Percentiles rank a stretch among this genome's conserved stretches.
phyloP scores from a whole-genome alignment of 345 rosid species.

The Balakata baccata region DNA sequence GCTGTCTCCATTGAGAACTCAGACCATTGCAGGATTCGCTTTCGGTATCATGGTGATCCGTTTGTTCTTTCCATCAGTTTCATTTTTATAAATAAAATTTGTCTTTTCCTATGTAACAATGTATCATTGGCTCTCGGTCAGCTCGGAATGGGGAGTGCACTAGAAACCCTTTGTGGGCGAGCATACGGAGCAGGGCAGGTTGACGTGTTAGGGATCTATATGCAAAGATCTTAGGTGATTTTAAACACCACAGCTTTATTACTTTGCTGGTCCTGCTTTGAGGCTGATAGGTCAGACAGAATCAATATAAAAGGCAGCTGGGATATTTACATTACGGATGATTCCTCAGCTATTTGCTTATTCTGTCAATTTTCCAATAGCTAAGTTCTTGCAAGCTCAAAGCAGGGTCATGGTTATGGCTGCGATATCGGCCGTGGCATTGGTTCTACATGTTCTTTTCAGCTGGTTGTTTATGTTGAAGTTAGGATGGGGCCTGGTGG shows the following conservation, averaged over 20 bases:
- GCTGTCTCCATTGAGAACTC: slow-evolving; percentile 87
- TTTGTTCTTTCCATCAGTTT: not conserved
- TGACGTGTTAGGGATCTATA: slow-evolving; percentile 80
- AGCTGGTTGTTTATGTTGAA: slow-evolving; percentile 68
- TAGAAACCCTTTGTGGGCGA: slow-evolving; percentile 95
- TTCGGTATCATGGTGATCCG: slow-evolving; percentile 85
- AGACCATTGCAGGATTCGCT: slow-evolving; percentile 86
- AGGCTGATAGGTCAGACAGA: slow-evolving; percentile 63
- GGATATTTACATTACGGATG: slow-evolving; percentile 68
- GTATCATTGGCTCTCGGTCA: slow-evolving; percentile 12
- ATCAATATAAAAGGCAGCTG: slow-evolving; percentile 65
- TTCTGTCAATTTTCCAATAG: slow-evolving; percentile 69
- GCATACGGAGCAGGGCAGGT: slow-evolving; percentile 82
- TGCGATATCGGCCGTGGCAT: slow-evolving; percentile 47
- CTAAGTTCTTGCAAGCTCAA: slow-evolving; percentile 82
- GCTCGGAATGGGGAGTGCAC: slow-evolving; percentile 99
- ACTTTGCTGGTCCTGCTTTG: slow-evolving; percentile 52
- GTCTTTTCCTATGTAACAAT: no score
- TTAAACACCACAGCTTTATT: slow-evolving; percentile 53
- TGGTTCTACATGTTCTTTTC: slow-evolving; percentile 52
- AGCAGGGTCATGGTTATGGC: slow-evolving; percentile 94
- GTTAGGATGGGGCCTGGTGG: slow-evolving; percentile 67
- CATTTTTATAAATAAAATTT: no score
- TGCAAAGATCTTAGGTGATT: slow-evolving; percentile 93
- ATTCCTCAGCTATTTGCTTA: slow-evolving; percentile 83